A percentile compares a stretch with the other conserved stretches of the same genome.
Conservation (phyloP, 441 rosid genomes). For the Populus hybrid region DNA sequence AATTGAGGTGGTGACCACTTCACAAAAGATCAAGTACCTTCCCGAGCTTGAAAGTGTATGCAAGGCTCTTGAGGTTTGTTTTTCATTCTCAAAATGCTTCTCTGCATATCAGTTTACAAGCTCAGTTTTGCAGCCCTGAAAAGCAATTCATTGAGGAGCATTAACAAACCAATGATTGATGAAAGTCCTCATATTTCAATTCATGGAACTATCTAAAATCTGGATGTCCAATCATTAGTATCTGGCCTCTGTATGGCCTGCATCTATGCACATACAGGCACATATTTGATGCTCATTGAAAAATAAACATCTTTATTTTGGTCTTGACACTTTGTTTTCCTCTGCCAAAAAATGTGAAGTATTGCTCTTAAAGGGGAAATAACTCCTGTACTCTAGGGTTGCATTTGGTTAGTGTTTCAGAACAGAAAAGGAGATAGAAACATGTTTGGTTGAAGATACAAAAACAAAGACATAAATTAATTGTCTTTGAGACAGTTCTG, state of each 20-base stretch:
- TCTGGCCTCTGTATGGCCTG: background rate
- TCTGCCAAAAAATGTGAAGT: background rate
- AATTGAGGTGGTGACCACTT: conserved; percentile 78
- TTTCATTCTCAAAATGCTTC: background rate
- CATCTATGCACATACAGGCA: background rate
- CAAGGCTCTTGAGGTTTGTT: conserved; percentile 80
- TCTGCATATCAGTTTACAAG: background rate
- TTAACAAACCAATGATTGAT: background rate
- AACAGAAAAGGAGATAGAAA: no score
- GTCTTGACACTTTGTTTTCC: background rate
- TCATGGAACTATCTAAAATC: background rate
- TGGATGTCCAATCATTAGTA: background rate
- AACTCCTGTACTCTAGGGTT: no score
- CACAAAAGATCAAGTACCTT: conserved; percentile 52
- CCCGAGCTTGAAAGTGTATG: conserved; percentile 80
- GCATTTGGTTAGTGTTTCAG: no score
- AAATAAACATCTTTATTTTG: no score
- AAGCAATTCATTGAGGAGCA: background rate
- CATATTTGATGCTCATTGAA: no score
- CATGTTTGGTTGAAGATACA: no score
- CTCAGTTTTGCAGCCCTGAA: background rate
- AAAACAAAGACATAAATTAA: no score
- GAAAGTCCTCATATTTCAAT: background rate
- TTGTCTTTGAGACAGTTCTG: no score
- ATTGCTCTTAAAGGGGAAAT: background rate